These are phyloP conservation scores for Pouteria campechiana DNA, from an alignment of 179 eudicot genomes.

Conservation along the genomic window DNA sequence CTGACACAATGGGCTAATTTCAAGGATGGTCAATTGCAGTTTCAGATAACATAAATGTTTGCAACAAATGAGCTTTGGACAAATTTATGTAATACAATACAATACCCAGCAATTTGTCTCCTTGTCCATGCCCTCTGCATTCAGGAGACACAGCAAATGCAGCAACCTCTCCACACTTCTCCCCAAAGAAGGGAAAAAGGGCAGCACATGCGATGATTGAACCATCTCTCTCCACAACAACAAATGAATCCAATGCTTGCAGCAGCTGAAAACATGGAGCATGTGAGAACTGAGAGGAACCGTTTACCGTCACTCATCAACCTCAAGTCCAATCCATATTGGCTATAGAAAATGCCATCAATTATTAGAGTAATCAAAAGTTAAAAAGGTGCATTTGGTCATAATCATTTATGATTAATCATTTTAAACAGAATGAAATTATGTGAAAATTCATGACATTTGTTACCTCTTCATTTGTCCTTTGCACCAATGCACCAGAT, in stretches of 20 bases:
- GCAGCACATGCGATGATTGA: slow-evolving; percentile 94
- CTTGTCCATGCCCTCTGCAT: slow-evolving; percentile 96
- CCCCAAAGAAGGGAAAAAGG: slow-evolving; percentile 66
- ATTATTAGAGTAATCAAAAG: not conserved
- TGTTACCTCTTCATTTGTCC: slow-evolving; percentile 97
- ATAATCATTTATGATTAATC: too few species aligned
- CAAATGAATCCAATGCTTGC: slow-evolving; percentile 46
- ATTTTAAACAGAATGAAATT: too few species aligned
- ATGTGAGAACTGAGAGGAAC: not conserved
- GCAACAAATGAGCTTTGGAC: too few species aligned
- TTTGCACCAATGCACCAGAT: slow-evolving; percentile 71
- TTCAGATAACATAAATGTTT: too few species aligned
- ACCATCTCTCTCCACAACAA: slow-evolving; percentile 93
- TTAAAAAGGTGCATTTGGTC: not conserved
- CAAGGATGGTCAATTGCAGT: too few species aligned
- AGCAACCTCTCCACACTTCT: slow-evolving; percentile 90
- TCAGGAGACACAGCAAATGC: slow-evolving; percentile 94
- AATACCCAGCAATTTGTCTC: slow-evolving; percentile 88
- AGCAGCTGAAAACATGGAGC: slow-evolving; percentile 36
- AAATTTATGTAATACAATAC: not conserved
- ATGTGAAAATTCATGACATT: too few species aligned
- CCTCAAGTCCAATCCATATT: not conserved
- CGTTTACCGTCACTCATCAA: not conserved
- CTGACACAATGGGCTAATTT: too few species aligned
- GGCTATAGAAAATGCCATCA: not conserved